Percentiles rank a stretch among this genome's conserved stretches.
Conservation (phyloP, 768 basidiomycete species). For the Favolaschia claudopus region DNA sequence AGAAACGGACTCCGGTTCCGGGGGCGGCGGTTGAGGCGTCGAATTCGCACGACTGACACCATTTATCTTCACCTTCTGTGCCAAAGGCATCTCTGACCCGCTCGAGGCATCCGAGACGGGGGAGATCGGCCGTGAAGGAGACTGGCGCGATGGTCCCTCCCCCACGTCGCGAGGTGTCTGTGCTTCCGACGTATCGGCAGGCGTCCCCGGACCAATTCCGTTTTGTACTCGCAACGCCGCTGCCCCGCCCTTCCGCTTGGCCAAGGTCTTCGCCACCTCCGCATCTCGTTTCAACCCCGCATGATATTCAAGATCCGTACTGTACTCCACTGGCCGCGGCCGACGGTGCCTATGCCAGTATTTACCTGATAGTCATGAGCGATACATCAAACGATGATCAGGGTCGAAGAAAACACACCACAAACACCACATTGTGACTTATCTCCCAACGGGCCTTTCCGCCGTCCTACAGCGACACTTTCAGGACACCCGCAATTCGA, state of each 20-base stretch:
- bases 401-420: conserved; percentile 60
- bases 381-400: conserved; percentile 10
- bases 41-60: no score
- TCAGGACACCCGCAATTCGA: conserved; percentile 95
- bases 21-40: no score
- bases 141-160: no score
- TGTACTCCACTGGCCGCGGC: conserved; percentile 84
- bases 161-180: conserved; percentile 55
- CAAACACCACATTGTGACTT: conserved; percentile 93
- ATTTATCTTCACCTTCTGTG: conserved; percentile 62
- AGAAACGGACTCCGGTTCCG: no score
- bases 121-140: conserved; percentile 59
- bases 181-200: conserved; percentile 52
- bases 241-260: conserved; percentile 56
- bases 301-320: conserved; percentile 77
- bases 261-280: conserved; percentile 63
- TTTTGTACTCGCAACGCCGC: no score
- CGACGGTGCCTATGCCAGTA: conserved; percentile 89
- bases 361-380: conserved; percentile 78
- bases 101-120: conserved; percentile 80
- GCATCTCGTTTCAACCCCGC: conserved; percentile 58
- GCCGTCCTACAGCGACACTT: conserved; percentile 80
- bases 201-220: conserved; percentile 45
- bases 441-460: conserved; percentile 90
- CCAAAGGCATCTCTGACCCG: conserved; percentile 77